A percentile compares a stretch with the other conserved stretches of the same genome.
phyloP scores from a whole-genome alignment of 345 rosid genomes.

The Heritiera littoralis region DNA sequence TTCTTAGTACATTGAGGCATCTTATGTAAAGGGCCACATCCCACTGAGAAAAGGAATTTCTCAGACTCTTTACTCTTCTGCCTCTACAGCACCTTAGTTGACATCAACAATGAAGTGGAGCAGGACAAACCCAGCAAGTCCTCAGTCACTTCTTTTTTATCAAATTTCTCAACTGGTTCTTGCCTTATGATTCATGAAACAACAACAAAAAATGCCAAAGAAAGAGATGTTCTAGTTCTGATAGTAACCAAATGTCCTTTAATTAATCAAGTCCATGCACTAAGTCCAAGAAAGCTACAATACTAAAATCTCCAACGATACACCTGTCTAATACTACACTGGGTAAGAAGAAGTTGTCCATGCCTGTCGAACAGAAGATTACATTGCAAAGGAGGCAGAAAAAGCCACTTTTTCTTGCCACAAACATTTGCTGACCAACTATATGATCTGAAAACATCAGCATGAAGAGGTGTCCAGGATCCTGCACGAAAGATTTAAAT shows the following conservation, averaged over 20 bases:
- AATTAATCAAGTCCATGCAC: background rate
- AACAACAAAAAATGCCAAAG: background rate
- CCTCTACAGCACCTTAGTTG: background rate
- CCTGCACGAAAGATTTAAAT: conserved; percentile 50
- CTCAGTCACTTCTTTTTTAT: background rate
- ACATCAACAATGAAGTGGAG: background rate
- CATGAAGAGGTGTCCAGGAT: conserved; percentile 96
- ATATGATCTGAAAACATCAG: conserved; percentile 93
- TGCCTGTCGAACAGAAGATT: conserved; percentile 83
- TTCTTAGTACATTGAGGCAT: background rate
- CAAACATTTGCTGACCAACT: conserved; percentile 97
- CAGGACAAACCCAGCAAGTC: background rate
- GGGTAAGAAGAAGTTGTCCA: conserved; percentile 18
- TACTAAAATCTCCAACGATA: background rate
- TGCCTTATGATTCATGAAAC: background rate
- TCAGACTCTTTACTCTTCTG: background rate
- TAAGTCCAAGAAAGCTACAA: conserved; percentile 11
- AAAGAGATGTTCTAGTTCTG: background rate
- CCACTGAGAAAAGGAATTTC: background rate
- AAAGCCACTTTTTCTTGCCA: conserved; percentile 83
- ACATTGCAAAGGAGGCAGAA: conserved; percentile 67
- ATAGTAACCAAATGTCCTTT: background rate
- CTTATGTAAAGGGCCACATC: background rate
- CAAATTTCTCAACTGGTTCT: background rate
- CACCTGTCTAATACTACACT: background rate